Conservation (phyloP, 2,329 filamentous ascomycete species). For the Mollisia scopiformis region DNA sequence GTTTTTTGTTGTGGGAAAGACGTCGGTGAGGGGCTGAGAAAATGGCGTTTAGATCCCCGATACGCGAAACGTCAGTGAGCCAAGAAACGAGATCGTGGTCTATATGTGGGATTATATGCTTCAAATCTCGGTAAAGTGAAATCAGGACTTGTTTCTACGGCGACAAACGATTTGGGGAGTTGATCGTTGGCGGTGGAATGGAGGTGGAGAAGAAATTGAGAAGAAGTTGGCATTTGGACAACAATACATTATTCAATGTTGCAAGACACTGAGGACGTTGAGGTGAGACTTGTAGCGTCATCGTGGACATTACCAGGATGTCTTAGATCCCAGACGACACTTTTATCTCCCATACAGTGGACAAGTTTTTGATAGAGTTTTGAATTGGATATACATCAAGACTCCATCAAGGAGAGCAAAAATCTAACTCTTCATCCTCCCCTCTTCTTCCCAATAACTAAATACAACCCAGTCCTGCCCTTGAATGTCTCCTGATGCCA, state of each 20-base stretch:
- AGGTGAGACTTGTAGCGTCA: no score
- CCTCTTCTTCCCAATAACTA: not conserved
- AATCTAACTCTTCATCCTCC: not conserved
- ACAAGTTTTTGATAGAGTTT: not conserved
- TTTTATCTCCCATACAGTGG: no score
- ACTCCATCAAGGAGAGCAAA: slow-evolving; percentile 2
- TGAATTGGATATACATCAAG: slow-evolving; percentile 3
- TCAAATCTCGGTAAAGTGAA: slow-evolving; percentile 6
- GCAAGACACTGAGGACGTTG: no score
- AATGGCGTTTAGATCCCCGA: not conserved
- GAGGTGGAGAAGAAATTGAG: no score
- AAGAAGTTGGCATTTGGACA: no score
- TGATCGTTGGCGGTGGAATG: no score
- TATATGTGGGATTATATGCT: not conserved
- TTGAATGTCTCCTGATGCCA: slow-evolving; percentile 2
- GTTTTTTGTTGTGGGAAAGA: not conserved
- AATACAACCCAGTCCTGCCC: not conserved
- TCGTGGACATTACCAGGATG: no score
- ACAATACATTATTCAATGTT: no score
- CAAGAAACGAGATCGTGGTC: not conserved
- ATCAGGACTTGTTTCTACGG: slow-evolving; percentile 1
- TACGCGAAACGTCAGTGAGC: not conserved
- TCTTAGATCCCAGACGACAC: no score
- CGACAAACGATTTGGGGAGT: no score
- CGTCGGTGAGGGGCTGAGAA: not conserved